phyloP scores from a whole-genome alignment of 345 rosid species.

The Pistacia atlantica region DNA sequence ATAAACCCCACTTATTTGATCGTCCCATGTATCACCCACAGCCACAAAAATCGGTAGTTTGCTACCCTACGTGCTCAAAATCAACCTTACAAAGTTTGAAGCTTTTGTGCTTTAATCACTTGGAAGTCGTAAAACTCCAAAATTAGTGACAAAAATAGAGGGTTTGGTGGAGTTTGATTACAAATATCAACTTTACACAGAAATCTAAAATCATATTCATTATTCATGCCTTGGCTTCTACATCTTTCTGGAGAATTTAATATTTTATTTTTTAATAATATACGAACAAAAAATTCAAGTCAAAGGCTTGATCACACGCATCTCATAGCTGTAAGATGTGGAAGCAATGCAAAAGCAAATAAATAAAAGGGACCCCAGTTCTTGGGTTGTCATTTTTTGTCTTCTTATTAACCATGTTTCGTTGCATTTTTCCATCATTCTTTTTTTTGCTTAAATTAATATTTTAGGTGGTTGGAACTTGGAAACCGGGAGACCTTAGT shows the following conservation, averaged over 20 bases:
- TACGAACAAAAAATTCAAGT: neutral
- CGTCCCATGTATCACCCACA: too few species aligned
- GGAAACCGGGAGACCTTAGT: slow-evolving; percentile 24
- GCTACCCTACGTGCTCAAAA: neutral
- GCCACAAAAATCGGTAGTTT: too few species aligned
- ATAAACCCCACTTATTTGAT: too few species aligned
- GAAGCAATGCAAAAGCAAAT: neutral
- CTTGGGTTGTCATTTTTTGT: slow-evolving; percentile 5
- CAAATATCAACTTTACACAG: neutral
- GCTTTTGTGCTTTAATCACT: neutral
- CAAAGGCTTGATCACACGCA: neutral
- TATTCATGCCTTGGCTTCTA: neutral
- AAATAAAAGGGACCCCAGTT: neutral
- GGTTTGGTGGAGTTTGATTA: neutral
- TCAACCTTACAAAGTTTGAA: neutral
- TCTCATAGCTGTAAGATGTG: slow-evolving; percentile 18
- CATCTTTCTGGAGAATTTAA: neutral
- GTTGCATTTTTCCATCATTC: neutral
- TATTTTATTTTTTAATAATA: too few species aligned
- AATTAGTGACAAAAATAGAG: neutral
- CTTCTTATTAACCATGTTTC: slow-evolving; percentile 17
- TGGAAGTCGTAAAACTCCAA: neutral
- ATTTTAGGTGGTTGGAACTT: slow-evolving; percentile 28
- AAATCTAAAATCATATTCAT: neutral
- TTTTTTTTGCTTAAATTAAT: neutral